Evolutionary conservation across 345 rosid genomes (phyloP).

Genomic region (Pistacia atlantica): DNA sequence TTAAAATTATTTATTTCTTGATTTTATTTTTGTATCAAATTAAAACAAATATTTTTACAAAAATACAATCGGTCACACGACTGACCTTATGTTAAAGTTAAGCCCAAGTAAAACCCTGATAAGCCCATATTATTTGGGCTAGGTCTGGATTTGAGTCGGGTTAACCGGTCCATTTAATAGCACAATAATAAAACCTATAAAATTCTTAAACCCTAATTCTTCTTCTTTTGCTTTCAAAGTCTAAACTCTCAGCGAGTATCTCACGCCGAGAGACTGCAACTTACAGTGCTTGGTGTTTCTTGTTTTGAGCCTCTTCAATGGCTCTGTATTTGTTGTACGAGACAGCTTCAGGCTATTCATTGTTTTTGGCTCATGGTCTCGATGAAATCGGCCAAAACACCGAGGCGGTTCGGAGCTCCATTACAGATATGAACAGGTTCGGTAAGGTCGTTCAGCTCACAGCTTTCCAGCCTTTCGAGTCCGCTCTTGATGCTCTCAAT

Average conservation of each 20-base stretch:
- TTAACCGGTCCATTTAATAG: background rate
- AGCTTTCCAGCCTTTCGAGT: constrained; percentile 64
- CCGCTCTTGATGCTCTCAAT: constrained; percentile 75
- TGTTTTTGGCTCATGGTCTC: constrained; percentile 59
- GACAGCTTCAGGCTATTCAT: constrained; percentile 71
- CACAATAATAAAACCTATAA: background rate
- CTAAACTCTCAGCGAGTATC: background rate
- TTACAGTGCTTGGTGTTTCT: too few relatives aligned
- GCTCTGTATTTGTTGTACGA: constrained; percentile 57
- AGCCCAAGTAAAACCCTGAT: background rate
- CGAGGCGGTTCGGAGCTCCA: constrained; percentile 77
- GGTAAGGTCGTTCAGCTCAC: constrained; percentile 79
- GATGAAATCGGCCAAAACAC: constrained; percentile 87
- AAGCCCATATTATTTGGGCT: background rate
- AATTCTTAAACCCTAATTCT: constrained; percentile 15
- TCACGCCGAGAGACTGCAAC: background rate
- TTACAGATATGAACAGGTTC: constrained; percentile 67
- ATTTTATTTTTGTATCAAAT: too few relatives aligned
- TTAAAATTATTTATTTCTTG: too few relatives aligned
- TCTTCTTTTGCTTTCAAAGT: too few relatives aligned
- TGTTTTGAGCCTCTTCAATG: constrained; percentile 43
- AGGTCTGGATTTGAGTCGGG: background rate
- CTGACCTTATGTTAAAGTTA: too few relatives aligned
- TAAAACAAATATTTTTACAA: too few relatives aligned
- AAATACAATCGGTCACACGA: too few relatives aligned